phyloP scores from a whole-genome alignment of 225 moss, liverwort and hornwort species.

The Takakia lepidozioides region DNA sequence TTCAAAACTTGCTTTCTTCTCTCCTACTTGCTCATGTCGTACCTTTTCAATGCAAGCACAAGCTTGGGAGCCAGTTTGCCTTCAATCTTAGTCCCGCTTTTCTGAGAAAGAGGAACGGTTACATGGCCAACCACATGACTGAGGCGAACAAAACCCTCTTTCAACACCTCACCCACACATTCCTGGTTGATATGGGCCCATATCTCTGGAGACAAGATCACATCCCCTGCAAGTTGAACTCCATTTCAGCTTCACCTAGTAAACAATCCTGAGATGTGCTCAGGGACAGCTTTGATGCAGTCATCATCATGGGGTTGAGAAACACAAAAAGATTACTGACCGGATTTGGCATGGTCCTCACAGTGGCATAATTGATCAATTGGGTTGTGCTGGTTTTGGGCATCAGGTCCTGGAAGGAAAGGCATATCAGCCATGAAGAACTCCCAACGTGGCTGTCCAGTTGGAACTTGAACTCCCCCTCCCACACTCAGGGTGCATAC shows the following conservation, averaged over 20 bases:
- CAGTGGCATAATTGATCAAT: conserved; percentile 42
- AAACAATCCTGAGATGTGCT: too few species aligned
- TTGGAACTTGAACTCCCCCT: conserved; percentile 41
- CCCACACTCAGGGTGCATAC: conserved; percentile 45
- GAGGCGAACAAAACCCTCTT: conserved; percentile 36
- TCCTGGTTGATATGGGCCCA: conserved; percentile 24
- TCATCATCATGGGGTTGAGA: too few species aligned
- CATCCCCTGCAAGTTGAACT: conserved; percentile 22
- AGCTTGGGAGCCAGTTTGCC: conserved; percentile 12
- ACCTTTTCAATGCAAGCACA: conserved; percentile 32
- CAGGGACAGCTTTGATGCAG: too few species aligned
- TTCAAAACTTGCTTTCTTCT: too few species aligned
- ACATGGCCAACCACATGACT: conserved; percentile 20
- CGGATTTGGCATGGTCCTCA: conserved; percentile 36
- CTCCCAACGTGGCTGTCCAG: conserved; percentile 48
- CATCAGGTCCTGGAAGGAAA: conserved; percentile 2
- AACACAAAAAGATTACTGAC: too few species aligned
- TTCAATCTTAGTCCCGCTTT: conserved; percentile 8
- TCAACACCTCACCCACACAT: conserved; percentile 28
- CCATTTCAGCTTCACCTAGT: too few species aligned
- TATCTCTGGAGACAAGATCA: conserved; percentile 39
- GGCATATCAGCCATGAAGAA: conserved; percentile 50
- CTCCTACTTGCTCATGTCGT: conserved; percentile 11
- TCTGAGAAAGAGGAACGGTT: conserved; percentile 3
- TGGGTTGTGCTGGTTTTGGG: conserved; percentile 16